Conservation (phyloP, 345 rosid species). For the Populus deltoides region DNA sequence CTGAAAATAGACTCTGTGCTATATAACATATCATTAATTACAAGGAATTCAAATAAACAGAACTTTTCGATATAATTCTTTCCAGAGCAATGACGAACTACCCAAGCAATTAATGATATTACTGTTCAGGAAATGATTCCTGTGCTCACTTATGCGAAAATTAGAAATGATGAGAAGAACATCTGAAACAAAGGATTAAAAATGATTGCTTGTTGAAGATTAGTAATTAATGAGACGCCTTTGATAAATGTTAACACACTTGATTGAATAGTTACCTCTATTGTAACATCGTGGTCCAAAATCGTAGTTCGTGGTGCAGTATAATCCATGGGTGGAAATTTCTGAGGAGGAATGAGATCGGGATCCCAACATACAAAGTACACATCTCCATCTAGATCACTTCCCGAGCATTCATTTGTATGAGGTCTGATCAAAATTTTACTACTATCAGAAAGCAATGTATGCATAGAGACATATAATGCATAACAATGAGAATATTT, state of each 20-base stretch:
- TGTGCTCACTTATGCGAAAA: neutral
- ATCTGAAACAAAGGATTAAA: neutral
- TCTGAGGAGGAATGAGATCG: constrained; percentile 28
- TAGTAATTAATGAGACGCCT: neutral
- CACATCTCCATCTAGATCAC: constrained; percentile 41
- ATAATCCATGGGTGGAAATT: constrained; percentile 35
- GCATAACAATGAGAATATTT: neutral
- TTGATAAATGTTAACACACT: neutral
- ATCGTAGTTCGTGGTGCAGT: constrained; percentile 2
- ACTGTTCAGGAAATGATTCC: neutral
- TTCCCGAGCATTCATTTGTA: constrained; percentile 41
- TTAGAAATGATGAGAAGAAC: neutral
- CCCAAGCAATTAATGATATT: neutral
- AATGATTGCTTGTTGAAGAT: neutral
- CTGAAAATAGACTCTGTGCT: neutral
- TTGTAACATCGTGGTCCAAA: constrained; percentile 30
- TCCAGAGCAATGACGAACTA: neutral
- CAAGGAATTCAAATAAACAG: neutral
- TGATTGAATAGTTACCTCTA: constrained; percentile 27
- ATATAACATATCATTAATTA: neutral
- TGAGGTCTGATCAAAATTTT: constrained; percentile 27
- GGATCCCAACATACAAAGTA: constrained; percentile 44
- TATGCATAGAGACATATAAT: neutral
- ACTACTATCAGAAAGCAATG: neutral
- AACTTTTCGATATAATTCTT: neutral